Evolutionary conservation across 2,329 filamentous ascomycete species (phyloP), one percentile per base, ranked within the genome.

Genomic region (Diaporthe australafricana): DNA sequence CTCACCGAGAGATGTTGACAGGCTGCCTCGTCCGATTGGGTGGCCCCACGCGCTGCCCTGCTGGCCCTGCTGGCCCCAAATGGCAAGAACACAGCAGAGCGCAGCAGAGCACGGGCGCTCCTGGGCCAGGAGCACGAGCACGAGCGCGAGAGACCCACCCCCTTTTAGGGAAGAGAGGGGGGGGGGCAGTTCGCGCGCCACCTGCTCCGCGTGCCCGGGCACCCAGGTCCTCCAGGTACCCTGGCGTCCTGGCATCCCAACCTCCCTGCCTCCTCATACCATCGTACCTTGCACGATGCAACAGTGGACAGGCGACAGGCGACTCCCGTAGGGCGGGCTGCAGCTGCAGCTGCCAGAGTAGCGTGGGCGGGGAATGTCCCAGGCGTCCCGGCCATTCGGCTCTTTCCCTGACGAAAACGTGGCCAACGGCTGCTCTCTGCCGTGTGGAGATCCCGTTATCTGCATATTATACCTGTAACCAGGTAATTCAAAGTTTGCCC

Each of bases 351-450:
- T 38, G 45, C 56, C 27, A 65, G 48, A 35, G 32, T 60, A 45
- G 69, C 38, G 72, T 70, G 65, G 72, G 72, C 72, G 72, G 72
- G 72, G 72, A 73, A 55, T 55, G 20, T 55, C 57, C 57, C 60
- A 70, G 62, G 48, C 56, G 65, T 72, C 72, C 72, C 72, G 70
- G 56, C 70, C 70, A 73, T 69, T 72, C 72, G 70, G 70, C 72
- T 73, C 71, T 71, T 70, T 66, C 68, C 71, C 71, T 68, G 57
- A 48, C 38, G 52, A 62, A 70, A 72, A 72, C 71, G 71, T 72
- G 71, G 71, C 68, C 71, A 72, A 71, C 68, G 68, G 68, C 42
- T 71, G 62, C 55, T 48, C 27, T 57, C 48, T 70, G 56, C 66
- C 55, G 32, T 52, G 69, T 67, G 60, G 40, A 45, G 50, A 45